Percentiles rank a stretch among this genome's conserved stretches.
Conservation (phyloP, 768 basidiomycete genomes). For the Pisolithus marmoratus region DNA sequence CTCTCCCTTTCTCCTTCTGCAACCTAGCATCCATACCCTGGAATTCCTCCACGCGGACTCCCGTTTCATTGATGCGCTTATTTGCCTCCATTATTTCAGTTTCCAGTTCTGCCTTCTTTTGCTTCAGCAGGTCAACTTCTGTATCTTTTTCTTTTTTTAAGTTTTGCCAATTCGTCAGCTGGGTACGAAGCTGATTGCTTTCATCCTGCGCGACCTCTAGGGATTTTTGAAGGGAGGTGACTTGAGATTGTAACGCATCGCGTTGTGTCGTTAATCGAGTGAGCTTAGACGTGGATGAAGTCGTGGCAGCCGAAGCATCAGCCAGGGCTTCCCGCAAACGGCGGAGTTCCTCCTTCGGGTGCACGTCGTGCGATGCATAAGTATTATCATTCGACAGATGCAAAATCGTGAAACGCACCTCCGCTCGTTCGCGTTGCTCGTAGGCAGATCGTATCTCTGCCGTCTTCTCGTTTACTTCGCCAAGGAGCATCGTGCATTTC, state of each 20-base stretch:
- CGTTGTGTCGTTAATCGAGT: slow-evolving; percentile 54
- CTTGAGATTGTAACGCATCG: slow-evolving; percentile 48
- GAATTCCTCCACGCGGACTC: slow-evolving; percentile 17
- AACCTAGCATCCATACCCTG: slow-evolving; percentile 31
- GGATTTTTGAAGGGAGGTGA: slow-evolving; percentile 48
- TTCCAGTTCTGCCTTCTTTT: slow-evolving; percentile 53
- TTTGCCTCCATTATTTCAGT: slow-evolving; percentile 45
- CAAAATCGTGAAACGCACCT: slow-evolving; percentile 32
- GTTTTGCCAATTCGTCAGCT: slow-evolving; percentile 64
- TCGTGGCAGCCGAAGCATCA: slow-evolving; percentile 41
- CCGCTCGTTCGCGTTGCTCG: slow-evolving; percentile 40
- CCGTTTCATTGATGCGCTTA: slow-evolving; percentile 24
- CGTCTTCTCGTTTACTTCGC: slow-evolving; percentile 35
- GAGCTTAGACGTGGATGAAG: slow-evolving; percentile 45
- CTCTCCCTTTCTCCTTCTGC: slow-evolving; percentile 39
- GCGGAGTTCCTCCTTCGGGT: slow-evolving; percentile 32
- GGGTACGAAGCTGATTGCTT: slow-evolving; percentile 50
- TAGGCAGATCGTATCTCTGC: slow-evolving; percentile 34
- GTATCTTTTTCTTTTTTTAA: slow-evolving; percentile 60
- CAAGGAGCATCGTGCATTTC: slow-evolving; percentile 28
- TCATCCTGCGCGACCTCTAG: slow-evolving; percentile 56
- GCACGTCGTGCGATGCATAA: background rate
- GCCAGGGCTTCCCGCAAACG: slow-evolving; percentile 46
- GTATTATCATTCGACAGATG: background rate
- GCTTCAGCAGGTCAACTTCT: slow-evolving; percentile 50